These are phyloP conservation scores for Symbiodinium pilosum DNA, from an alignment of 73 alveolate species.

Conservation along the genomic window DNA sequence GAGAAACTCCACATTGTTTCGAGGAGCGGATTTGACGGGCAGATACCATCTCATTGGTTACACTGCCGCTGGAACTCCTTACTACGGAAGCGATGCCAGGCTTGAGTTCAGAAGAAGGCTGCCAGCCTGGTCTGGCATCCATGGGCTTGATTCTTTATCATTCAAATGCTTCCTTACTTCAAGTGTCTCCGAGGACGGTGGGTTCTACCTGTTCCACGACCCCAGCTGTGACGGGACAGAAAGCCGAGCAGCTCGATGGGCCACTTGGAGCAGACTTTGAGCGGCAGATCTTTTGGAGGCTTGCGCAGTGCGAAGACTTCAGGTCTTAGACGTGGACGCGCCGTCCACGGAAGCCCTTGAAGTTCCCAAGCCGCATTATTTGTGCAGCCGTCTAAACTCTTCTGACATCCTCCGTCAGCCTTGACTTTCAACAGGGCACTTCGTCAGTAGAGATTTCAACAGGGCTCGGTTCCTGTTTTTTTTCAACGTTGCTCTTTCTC, in stretches of 20 bases:
- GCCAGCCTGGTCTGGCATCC: background rate
- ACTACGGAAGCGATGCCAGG: background rate
- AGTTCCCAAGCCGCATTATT: no score
- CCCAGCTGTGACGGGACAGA: background rate
- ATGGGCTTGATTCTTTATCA: no score
- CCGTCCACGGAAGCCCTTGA: background rate
- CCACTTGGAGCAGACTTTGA: background rate
- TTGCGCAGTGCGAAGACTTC: no score
- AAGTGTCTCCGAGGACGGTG: background rate
- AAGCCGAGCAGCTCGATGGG: background rate
- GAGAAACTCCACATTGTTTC: no score
- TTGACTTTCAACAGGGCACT: no score
- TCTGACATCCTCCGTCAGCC: no score
- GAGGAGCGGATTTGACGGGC: background rate
- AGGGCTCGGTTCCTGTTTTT: no score
- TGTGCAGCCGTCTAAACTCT: no score
- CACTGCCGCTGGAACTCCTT: background rate
- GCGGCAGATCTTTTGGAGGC: no score
- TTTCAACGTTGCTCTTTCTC: no score
- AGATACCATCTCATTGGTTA: background rate
- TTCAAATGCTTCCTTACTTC: no score
- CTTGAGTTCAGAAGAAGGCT: background rate
- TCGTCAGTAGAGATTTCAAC: no score
- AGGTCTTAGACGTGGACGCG: background rate
- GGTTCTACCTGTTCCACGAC: background rate